A percentile compares a stretch with the other conserved stretches of the same genome.
Conservation (phyloP, 805 yeast genomes). For the Barnettozyma sucrosica region DNA sequence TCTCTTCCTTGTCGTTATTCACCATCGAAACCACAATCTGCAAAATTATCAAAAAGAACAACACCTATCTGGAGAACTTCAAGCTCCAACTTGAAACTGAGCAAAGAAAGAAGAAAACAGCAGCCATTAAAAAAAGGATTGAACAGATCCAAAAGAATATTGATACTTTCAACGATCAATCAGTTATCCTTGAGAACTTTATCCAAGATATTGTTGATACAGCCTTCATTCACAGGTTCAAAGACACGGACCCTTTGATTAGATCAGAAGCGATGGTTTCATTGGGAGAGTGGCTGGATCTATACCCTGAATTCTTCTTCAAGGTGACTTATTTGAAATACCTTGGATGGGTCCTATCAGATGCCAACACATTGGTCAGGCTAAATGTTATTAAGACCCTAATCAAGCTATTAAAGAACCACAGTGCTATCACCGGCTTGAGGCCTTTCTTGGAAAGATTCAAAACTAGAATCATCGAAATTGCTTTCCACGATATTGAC, state of each 20-base stretch:
- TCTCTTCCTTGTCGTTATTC: constrained; percentile 55
- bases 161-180: constrained; percentile 39
- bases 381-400: constrained; percentile 56
- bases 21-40: constrained; percentile 58
- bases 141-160: constrained; percentile 41
- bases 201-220: constrained; percentile 61
- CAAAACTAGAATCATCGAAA: constrained; percentile 57
- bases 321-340: constrained; percentile 67
- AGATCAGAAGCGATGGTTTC: constrained; percentile 62
- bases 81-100: constrained; percentile 33
- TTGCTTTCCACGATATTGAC: constrained; percentile 53
- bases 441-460: constrained; percentile 76
- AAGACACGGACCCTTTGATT: constrained; percentile 70
- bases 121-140: constrained; percentile 37
- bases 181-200: constrained; percentile 46
- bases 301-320: constrained; percentile 64
- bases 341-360: constrained; percentile 84
- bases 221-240: constrained; percentile 68
- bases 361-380: constrained; percentile 54
- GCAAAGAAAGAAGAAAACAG: constrained; percentile 29
- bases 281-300: constrained; percentile 67
- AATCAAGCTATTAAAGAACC: constrained; percentile 40
- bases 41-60: constrained; percentile 35
- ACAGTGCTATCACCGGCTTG: constrained; percentile 53
- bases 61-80: constrained; percentile 32